Evolutionary conservation across 768 basidiomycete genomes (phyloP), one percentile per base, ranked within the genome.

Genomic region (Xanthoconium purpureum): DNA sequence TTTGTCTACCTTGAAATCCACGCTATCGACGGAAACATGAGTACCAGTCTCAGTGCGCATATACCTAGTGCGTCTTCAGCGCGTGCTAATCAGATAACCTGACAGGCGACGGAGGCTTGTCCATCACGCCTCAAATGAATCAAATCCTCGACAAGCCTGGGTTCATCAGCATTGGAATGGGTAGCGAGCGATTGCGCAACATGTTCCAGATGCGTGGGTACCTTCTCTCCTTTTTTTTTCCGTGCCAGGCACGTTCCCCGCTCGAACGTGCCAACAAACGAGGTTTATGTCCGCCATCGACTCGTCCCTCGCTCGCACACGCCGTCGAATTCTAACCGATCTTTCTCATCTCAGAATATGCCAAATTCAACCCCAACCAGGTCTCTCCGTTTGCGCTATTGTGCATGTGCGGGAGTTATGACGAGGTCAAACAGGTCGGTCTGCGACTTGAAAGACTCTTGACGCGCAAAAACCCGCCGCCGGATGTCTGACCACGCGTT

Each of bases 191-290:
- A 47, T 57, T 73, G 46, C 68, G 70, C 38, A 10, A 37, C 4
- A 73, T 71, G 69, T 71, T 73, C 43, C 69, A 67, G 47, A 57
- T 14, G 33, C 65, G 69, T 71, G 44, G 13, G 63, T 65, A 9
- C 24, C 24, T 24, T 24, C 24, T 24, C 24, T 40, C 28, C n/a
- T 24, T 30, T 38, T 33, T 54, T n/a, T 38, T 38, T 15, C 37
- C 37, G 37, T 10, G 37, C 6, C 33, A 12, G 2, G 2, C 9
- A 39, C 45, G 32, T 33, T 20, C 51, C 36, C 38, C 33, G 24
- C 17, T 43, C 20, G 45, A 37, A 42, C 48, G 5, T 30, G 28
- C 12, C 28, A 32, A 36, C 42, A 20, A 35, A 36, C 13, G 42
- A 5, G 11, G 46, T 13, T 35, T 17, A 18, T 14, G 17, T 28